Evolutionary conservation across 2,329 filamentous ascomycete species (phyloP).

Genomic region (Graphium sp.): DNA sequence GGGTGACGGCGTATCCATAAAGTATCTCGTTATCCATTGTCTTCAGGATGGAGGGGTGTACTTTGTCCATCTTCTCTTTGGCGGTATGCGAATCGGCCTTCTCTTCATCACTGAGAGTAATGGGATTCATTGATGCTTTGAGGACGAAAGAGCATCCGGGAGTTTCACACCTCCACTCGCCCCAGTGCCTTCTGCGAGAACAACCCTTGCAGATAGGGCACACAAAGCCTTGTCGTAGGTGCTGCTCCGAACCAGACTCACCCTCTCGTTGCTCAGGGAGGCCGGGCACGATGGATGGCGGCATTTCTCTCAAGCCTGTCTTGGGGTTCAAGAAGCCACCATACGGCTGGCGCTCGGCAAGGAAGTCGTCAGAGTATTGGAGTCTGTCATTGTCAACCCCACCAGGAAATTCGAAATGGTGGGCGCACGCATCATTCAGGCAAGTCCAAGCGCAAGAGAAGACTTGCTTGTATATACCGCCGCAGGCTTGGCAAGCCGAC

Average conservation of each 20-base stretch:
- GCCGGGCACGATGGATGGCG: slow-evolving; percentile 14
- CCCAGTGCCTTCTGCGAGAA: slow-evolving; percentile 42
- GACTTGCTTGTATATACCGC: slow-evolving; percentile 16
- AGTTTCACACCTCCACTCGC: slow-evolving; percentile 42
- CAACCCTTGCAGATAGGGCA: slow-evolving; percentile 49
- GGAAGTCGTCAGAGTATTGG: slow-evolving; percentile 37
- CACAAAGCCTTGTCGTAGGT: slow-evolving; percentile 45
- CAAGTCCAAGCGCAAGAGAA: slow-evolving; percentile 14
- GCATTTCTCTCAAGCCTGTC: slow-evolving; percentile 1
- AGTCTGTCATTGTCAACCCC: slow-evolving; percentile 14
- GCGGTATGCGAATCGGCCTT: background rate
- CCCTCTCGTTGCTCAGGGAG: slow-evolving; percentile 17
- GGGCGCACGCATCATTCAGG: slow-evolving; percentile 9
- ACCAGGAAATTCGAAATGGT: slow-evolving; percentile 16
- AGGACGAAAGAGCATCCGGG: slow-evolving; percentile 28
- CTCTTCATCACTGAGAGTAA: slow-evolving; percentile 9
- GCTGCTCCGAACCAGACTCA: slow-evolving; percentile 25
- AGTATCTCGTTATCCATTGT: background rate
- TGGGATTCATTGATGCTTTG: slow-evolving; percentile 10
- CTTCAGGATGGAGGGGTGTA: slow-evolving; percentile 7
- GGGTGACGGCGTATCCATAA: slow-evolving; percentile 4
- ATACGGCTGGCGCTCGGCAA: slow-evolving; percentile 33
- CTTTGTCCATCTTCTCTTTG: background rate
- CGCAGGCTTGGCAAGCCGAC: slow-evolving; percentile 22
- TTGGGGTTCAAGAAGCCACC: too few species aligned